phyloP scores from a whole-genome alignment of 306 rosid species.

The Nissolia schottii region DNA sequence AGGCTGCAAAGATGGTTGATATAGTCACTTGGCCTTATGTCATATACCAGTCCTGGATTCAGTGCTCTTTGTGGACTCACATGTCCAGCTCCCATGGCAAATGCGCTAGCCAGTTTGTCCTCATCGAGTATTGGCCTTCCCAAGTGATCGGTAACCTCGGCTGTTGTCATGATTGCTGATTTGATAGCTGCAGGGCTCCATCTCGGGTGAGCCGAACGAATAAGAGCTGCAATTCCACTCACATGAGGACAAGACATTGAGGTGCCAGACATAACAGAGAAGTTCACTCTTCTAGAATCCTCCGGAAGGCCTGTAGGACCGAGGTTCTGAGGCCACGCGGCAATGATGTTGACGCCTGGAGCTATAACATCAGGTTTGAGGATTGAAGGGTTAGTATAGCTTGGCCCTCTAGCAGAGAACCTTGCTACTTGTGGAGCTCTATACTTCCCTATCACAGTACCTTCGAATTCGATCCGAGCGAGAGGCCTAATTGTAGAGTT shows the following conservation, averaged over 20 bases:
- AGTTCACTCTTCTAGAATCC: constrained; percentile 74
- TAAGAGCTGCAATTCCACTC: constrained; percentile 78
- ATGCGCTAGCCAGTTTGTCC: constrained; percentile 54
- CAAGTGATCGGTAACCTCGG: constrained; percentile 52
- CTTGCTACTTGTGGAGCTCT: constrained; percentile 84
- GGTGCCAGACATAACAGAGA: constrained; percentile 91
- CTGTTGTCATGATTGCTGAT: constrained; percentile 84
- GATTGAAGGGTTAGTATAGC: constrained; percentile 75
- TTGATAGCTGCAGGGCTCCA: constrained; percentile 86
- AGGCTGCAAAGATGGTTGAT: constrained; percentile 69
- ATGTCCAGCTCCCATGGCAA: constrained; percentile 77
- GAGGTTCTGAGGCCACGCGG: constrained; percentile 97
- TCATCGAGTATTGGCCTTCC: constrained; percentile 77
- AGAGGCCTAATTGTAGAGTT: constrained; percentile 57
- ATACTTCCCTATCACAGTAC: constrained; percentile 66
- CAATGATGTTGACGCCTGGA: constrained; percentile 93
- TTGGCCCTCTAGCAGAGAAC: constrained; percentile 89
- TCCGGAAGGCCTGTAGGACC: constrained; percentile 87
- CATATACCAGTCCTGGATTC: constrained; percentile 73
- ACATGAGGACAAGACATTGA: constrained; percentile 97
- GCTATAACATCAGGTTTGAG: constrained; percentile 94
- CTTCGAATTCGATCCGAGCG: constrained; percentile 65
- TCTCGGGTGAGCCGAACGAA: constrained; percentile 64
- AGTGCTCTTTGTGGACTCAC: constrained; percentile 68
- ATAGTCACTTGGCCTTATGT: constrained; percentile 66